Conservation (phyloP, 495 filamentous ascomycete genomes). For the Symbiotaphrina buchneri region DNA sequence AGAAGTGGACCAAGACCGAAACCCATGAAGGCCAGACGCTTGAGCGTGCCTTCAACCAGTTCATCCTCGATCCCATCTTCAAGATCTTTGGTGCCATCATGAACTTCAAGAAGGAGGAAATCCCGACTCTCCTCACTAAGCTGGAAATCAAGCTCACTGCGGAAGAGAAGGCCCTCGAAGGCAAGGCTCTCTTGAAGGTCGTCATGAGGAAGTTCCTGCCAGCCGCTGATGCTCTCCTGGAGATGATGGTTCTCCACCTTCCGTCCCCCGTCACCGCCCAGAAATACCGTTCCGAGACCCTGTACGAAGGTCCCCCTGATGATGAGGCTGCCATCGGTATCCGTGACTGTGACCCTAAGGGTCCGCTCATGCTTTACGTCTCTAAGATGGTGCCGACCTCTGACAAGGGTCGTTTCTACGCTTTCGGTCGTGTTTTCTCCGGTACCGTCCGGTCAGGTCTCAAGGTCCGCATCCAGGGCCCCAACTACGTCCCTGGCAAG, state of each 20-base stretch:
- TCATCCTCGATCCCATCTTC: constrained; percentile 99
- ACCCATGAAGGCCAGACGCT: constrained; percentile 66
- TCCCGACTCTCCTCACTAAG: constrained; percentile 62
- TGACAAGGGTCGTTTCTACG: constrained; percentile 99
- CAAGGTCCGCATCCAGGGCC: constrained; percentile 99
- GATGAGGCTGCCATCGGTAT: constrained; percentile 86
- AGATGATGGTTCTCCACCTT: constrained; percentile 99
- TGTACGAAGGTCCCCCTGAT: constrained; percentile 93
- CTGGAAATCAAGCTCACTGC: constrained; percentile 68
- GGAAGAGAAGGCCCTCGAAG: constrained; percentile 86
- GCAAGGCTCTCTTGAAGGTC: constrained; percentile 91
- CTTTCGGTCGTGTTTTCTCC: constrained; percentile 99
- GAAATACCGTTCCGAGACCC: constrained; percentile 93
- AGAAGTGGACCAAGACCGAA: constrained; percentile 90
- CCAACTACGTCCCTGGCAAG: constrained; percentile 93
- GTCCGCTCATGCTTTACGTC: constrained; percentile 98
- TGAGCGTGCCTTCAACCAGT: constrained; percentile 97
- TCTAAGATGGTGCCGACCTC: constrained; percentile 99
- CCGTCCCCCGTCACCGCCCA: constrained; percentile 92
- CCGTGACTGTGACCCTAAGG: constrained; percentile 94
- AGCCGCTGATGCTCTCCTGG: constrained; percentile 89
- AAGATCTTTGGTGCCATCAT: constrained; percentile 86
- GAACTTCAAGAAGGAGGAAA: constrained; percentile 97
- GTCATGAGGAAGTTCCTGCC: constrained; percentile 98
- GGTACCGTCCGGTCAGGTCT: constrained; percentile 93